Evolutionary conservation across 23 red algal genomes (phyloP).

Genomic region (Cyanidiococcus yangmingshanensis): DNA sequence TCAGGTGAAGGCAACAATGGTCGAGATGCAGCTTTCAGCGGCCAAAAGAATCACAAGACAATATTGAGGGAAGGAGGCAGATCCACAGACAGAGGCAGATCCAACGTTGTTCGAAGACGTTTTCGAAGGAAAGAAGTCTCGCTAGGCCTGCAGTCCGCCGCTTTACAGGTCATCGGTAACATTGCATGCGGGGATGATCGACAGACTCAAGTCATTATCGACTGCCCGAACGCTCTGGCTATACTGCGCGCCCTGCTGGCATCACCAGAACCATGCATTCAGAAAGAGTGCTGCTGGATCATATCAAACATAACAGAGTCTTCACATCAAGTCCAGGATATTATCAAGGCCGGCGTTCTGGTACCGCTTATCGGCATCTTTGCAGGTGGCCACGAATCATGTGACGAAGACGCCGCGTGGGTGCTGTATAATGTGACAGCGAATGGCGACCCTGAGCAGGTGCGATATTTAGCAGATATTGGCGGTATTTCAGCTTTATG

Average conservation of each 20-base stretch:
- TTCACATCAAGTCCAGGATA: conserved; percentile 87
- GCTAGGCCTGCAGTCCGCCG: conserved; percentile 51
- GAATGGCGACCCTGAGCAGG: conserved; percentile 54
- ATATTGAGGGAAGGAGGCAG: not conserved
- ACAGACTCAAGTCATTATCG: conserved; percentile 97
- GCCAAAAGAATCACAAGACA: not conserved
- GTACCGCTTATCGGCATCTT: conserved; percentile 57
- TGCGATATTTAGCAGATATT: conserved; percentile 49
- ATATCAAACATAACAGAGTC: conserved; percentile 98
- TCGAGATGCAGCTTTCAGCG: not conserved
- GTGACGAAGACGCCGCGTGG: conserved; percentile 92
- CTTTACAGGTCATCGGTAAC: conserved; percentile 91
- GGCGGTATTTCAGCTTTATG: conserved; percentile 9
- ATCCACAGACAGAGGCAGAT: not conserved
- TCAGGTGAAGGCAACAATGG: not conserved
- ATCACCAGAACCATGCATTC: conserved; percentile 63
- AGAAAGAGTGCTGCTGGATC: conserved; percentile 98
- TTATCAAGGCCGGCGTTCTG: conserved; percentile 84
- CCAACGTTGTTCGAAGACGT: not conserved
- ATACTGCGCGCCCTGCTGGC: conserved; percentile 62
- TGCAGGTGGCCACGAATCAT: conserved; percentile 56
- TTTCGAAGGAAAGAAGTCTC: not conserved
- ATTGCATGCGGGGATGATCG: conserved; percentile 95
- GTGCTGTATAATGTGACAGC: conserved; percentile 84
- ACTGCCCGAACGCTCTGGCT: conserved; percentile 71